A percentile compares a stretch with the other conserved stretches of the same genome.
Evolutionary conservation across 352 stramenopile species (phyloP).

Genomic region (Pythium chondricola): DNA sequence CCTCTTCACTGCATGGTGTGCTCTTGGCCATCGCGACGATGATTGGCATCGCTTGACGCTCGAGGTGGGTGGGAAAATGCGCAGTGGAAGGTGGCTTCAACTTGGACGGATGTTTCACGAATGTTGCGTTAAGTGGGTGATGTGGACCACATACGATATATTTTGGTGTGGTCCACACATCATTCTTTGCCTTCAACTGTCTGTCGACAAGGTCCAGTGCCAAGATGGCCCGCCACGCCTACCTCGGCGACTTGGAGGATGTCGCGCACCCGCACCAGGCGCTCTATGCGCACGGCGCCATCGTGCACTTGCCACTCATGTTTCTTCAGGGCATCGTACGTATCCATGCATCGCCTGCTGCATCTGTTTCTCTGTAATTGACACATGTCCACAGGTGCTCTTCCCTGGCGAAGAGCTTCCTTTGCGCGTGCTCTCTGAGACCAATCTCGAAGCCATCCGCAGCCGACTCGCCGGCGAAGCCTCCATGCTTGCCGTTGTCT

Average conservation of each 20-base stretch:
- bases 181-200: background rate
- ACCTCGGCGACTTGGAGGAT: conserved; percentile 63
- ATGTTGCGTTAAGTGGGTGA: background rate
- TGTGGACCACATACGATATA: background rate
- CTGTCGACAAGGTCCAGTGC: background rate
- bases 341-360: background rate
- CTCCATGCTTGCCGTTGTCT: conserved; percentile 51
- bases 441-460: conserved; percentile 38
- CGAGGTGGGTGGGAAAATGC: conserved; percentile 15
- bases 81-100: conserved; percentile 15
- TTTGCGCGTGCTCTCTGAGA: conserved; percentile 64
- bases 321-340: conserved; percentile 70
- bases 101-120: conserved; percentile 2
- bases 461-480: conserved; percentile 36
- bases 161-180: conserved; percentile 10
- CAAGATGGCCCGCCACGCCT: conserved; percentile 44
- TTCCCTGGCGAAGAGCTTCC: conserved; percentile 78
- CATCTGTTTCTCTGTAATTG: background rate
- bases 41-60: conserved; percentile 4
- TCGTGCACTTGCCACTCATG: conserved; percentile 62
- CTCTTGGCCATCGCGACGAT: background rate
- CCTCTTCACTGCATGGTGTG: background rate
- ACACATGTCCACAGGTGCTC: conserved; percentile 41
- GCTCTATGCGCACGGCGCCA: conserved; percentile 37
- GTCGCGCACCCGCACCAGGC: conserved; percentile 42